phyloP scores from a whole-genome alignment of 225 moss, liverwort and hornwort genomes.

The Pleurozium schreberi region DNA sequence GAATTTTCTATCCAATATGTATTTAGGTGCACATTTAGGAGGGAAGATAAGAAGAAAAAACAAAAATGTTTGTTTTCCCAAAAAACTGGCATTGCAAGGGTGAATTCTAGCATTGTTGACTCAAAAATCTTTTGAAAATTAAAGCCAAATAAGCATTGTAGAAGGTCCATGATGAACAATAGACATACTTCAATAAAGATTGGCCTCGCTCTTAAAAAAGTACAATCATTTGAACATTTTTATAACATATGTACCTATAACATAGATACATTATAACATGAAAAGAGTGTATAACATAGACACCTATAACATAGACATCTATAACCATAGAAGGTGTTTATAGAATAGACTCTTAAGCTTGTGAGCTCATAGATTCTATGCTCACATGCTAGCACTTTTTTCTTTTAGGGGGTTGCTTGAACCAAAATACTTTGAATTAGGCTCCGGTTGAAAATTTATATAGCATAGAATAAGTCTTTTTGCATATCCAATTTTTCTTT shows the following conservation, averaged over 20 bases:
- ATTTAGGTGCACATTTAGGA: fast-evolving
- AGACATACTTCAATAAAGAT: not conserved
- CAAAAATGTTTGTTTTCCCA: not conserved
- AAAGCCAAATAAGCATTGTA: not conserved
- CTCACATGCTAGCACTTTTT: too few species aligned
- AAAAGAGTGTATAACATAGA: too few species aligned
- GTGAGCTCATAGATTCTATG: too few species aligned
- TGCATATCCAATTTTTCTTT: not conserved
- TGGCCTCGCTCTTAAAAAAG: fast-evolving
- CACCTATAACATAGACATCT: too few species aligned
- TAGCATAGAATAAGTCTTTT: not conserved
- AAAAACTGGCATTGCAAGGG: not conserved
- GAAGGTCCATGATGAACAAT: not conserved
- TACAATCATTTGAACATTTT: too few species aligned
- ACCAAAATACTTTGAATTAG: not conserved
- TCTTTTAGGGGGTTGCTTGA: not conserved
- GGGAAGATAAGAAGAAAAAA: not conserved
- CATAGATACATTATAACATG: too few species aligned
- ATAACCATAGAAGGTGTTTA: too few species aligned
- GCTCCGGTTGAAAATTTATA: fast-evolving
- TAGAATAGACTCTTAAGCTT: too few species aligned
- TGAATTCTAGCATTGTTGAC: too few species aligned
- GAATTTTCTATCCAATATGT: not conserved
- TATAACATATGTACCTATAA: too few species aligned
- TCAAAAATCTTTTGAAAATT: not conserved